Evolutionary conservation across 306 rosid genomes (phyloP), one percentile per base, ranked within the genome.

Genomic region (Psophocarpus tetragonolobus): DNA sequence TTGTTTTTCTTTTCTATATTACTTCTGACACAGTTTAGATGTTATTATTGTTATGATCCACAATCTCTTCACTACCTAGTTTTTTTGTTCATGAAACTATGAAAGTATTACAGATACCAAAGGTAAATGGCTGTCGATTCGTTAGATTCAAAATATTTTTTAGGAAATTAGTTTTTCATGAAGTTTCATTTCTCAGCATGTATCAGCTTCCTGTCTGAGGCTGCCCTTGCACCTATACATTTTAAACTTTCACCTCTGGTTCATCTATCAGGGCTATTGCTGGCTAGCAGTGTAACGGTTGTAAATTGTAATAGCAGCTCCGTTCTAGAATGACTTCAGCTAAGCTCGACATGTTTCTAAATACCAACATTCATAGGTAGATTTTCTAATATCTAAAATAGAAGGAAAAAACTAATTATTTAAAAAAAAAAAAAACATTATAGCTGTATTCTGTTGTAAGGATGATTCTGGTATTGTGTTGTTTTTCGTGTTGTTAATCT

Each of bases 11-110:
- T 74, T 42, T 10, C 53, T 80, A 8, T 41, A 63, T 24, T 44
- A 70, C 67, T 27, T 33, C 41, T 51, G 39, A 15, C 32, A 9
- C 68, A 41, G 29, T 23, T 20, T 61, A 18, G 23, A 61, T 32
- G 41, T 8, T n/a, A 29, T n/a, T 30, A 61, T 3, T 61, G 26
- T 21, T 38, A 39, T 42, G 21, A 51, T 56, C 23, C 56, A 68
- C 14, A 18, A 48, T 75, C 51, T 62, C 61, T 71, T 62, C 57
- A 64, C 15, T 41, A n/a, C 75, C 18, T 18, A n/a, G 17, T 62
- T 61, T 71, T 36, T 27, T 12, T 81, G 39, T 24, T 35, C 68
- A 9, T 60, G 74, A 60, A 24, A 58, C 44, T 60, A 9, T 60
- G 74, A 60, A 24, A 58, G 30, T 57, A 26, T 39, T 2, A 33